Evolutionary conservation across 2,329 filamentous ascomycete genomes (phyloP).

Genomic region (Curvularia eragrostidis): DNA sequence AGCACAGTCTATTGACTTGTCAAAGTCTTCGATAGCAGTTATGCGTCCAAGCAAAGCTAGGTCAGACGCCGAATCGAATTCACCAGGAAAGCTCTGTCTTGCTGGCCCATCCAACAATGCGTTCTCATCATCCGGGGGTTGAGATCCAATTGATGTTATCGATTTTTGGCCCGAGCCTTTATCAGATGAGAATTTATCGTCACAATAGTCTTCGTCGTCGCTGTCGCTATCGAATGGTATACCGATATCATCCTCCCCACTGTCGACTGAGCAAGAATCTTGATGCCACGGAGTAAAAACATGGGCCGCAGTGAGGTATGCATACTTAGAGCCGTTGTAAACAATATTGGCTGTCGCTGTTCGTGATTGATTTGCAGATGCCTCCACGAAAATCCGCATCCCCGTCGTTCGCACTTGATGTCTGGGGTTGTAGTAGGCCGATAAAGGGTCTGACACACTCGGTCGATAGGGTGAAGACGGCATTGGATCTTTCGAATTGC

Average conservation of each 20-base stretch:
- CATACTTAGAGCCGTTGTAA: not conserved
- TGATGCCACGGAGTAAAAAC: not conserved
- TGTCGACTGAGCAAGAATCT: not conserved
- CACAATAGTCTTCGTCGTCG: not conserved
- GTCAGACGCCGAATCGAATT: not conserved
- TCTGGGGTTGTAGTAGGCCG: not conserved
- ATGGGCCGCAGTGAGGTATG: not conserved
- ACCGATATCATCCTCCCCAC: not conserved
- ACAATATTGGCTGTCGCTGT: not conserved
- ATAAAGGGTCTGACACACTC: not conserved
- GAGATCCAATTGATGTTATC: not conserved
- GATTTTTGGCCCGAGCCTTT: not conserved
- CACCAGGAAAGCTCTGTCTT: not conserved
- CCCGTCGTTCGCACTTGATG: not conserved
- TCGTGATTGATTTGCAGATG: not conserved
- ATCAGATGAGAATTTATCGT: not conserved
- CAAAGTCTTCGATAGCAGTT: not conserved
- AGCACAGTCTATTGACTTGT: not conserved
- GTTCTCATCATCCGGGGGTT: not conserved
- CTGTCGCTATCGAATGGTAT: not conserved
- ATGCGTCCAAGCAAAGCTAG: not conserved
- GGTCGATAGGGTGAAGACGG: not conserved
- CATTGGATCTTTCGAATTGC: not conserved
- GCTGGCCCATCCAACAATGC: not conserved
- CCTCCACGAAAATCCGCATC: not conserved